Percentiles rank a stretch among this genome's conserved stretches.
These are phyloP conservation scores for Amphicarpaea edgeworthii DNA, from an alignment of 306 rosid species.

Conservation along the genomic window DNA sequence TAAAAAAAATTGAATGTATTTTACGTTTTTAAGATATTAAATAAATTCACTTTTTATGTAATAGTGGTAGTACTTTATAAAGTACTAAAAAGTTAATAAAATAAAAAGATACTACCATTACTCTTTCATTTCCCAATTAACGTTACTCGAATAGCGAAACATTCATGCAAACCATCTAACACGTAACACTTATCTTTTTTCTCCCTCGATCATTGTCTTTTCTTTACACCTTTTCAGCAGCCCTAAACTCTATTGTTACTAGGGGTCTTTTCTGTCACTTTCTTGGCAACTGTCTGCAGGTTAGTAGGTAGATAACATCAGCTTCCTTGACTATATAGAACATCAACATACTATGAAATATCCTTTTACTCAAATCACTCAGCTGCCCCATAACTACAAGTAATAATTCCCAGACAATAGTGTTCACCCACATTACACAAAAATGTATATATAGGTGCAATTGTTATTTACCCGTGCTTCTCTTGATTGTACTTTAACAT, in stretches of 20 bases:
- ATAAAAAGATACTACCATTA: neutral
- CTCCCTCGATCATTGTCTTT: conserved; percentile 35
- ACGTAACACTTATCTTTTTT: conserved; percentile 9
- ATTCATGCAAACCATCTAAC: conserved; percentile 47
- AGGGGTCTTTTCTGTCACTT: conserved; percentile 43
- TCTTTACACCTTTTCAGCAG: conserved; percentile 40
- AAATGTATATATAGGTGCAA: conserved; percentile 18
- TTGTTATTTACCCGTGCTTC: conserved; percentile 35
- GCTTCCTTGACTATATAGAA: conserved; percentile 50
- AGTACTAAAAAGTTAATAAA: neutral
- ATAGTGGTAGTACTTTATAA: neutral
- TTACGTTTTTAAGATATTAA: neutral
- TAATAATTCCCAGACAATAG: conserved; percentile 46
- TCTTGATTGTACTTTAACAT: conserved; percentile 24
- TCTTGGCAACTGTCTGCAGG: conserved; percentile 38
- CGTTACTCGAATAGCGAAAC: conserved; percentile 31
- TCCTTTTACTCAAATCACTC: conserved; percentile 48
- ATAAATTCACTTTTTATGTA: neutral
- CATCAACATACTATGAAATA: conserved; percentile 46
- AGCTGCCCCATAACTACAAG: conserved; percentile 22
- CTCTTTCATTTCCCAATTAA: conserved; percentile 37
- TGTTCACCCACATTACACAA: conserved; percentile 42
- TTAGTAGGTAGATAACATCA: conserved; percentile 40
- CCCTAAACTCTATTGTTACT: conserved; percentile 43
- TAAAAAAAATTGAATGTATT: neutral